Conservation (phyloP, 495 filamentous ascomycete species). For the Podospora appendiculata region DNA sequence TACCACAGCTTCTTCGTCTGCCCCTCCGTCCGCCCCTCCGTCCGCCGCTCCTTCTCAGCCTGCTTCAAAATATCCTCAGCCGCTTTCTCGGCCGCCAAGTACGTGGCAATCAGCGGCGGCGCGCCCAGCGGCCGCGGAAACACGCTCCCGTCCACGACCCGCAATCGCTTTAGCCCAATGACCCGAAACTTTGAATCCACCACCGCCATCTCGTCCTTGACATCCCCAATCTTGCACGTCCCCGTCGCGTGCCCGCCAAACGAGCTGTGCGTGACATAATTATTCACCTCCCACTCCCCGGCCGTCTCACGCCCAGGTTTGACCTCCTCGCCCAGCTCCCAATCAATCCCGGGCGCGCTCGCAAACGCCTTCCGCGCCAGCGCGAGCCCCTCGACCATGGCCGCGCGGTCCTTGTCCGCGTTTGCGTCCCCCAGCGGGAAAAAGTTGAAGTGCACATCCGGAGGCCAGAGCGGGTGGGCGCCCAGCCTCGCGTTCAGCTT, state of each 20-base stretch:
- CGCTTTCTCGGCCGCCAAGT: slow-evolving; percentile 56
- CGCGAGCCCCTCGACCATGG: slow-evolving; percentile 40
- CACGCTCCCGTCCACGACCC: slow-evolving; percentile 54
- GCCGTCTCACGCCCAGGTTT: slow-evolving; percentile 38
- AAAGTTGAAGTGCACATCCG: slow-evolving; percentile 48
- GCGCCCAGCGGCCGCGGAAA: slow-evolving; percentile 52
- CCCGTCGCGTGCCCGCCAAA: slow-evolving; percentile 57
- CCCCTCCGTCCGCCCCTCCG: neutral
- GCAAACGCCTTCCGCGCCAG: slow-evolving; percentile 35
- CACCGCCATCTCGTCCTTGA: slow-evolving; percentile 48
- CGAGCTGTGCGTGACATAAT: slow-evolving; percentile 42
- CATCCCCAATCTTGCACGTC: slow-evolving; percentile 49
- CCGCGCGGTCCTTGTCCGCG: slow-evolving; percentile 32
- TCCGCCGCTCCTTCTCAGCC: neutral
- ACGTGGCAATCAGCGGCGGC: slow-evolving; percentile 46
- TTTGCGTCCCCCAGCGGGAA: slow-evolving; percentile 30
- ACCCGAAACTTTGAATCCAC: slow-evolving; percentile 53
- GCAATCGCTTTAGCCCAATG: slow-evolving; percentile 44
- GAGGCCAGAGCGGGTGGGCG: slow-evolving; percentile 46
- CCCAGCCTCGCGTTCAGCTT: slow-evolving; percentile 26
- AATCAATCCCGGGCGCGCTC: slow-evolving; percentile 15
- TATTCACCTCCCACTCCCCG: slow-evolving; percentile 30
- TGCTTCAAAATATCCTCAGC: slow-evolving; percentile 19
- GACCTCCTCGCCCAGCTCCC: slow-evolving; percentile 31
- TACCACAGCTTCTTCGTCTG: too few species aligned